A percentile compares a stretch with the other conserved stretches of the same genome.
phyloP scores from a whole-genome alignment of 2,329 filamentous ascomycete species.

The Aureobasidium namibiae region DNA sequence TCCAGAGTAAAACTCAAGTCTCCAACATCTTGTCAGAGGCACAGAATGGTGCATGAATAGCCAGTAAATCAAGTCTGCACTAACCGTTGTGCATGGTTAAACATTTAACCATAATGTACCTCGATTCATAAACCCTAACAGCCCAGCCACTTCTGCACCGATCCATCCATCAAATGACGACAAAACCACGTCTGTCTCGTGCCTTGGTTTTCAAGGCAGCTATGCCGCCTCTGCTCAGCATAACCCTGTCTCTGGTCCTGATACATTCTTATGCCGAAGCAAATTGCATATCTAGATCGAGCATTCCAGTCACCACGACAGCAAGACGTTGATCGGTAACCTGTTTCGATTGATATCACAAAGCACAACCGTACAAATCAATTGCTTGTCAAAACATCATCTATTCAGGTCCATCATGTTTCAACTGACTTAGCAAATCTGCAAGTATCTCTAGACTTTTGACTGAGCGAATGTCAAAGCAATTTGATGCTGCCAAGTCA shows the following conservation, averaged over 20 bases:
- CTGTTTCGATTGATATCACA: not conserved
- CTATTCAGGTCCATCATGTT: not conserved
- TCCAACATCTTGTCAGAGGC: not conserved
- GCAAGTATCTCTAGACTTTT: not conserved
- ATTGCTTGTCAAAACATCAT: not conserved
- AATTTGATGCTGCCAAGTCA: too few species aligned
- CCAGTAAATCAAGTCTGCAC: not conserved
- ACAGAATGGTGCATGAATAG: not conserved
- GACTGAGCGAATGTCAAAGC: not conserved
- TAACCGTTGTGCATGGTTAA: conserved; percentile 9
- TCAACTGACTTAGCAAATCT: not conserved
- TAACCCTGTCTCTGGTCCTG: not conserved
- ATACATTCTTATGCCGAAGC: conserved; percentile 2
- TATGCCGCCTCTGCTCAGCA: not conserved
- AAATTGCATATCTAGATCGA: not conserved
- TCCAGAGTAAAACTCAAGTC: not conserved
- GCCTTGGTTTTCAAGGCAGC: conserved; percentile 1
- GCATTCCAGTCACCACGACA: conserved; percentile 11
- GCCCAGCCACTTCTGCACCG: conserved; percentile 5
- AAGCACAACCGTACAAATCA: not conserved
- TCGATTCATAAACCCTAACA: conserved; percentile 4
- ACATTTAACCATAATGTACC: conserved; percentile 1
- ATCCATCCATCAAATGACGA: conserved; percentile 6
- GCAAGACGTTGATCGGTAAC: conserved; percentile 8
- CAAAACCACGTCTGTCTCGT: not conserved